phyloP scores from a whole-genome alignment of 306 rosid species.

The Spatholobus suberectus region DNA sequence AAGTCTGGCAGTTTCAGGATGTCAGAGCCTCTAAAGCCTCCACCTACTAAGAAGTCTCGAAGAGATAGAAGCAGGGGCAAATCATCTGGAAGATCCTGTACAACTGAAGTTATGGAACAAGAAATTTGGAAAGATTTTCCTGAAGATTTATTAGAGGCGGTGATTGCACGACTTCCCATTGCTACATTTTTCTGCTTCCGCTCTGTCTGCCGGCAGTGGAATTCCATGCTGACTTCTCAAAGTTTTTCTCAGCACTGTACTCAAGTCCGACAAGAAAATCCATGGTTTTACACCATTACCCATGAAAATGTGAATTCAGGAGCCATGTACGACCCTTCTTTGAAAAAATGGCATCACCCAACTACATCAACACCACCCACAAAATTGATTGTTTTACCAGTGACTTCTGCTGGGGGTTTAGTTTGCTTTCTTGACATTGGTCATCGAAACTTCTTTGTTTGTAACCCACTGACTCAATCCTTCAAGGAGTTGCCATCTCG shows the following conservation, averaged over 20 bases:
- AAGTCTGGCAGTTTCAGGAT: constrained; percentile 64
- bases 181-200: constrained; percentile 89
- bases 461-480: constrained; percentile 92
- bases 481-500: constrained; percentile 87
- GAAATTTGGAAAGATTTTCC: constrained; percentile 95
- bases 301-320: constrained; percentile 72
- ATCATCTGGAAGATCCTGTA: constrained; percentile 52
- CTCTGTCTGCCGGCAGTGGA: constrained; percentile 87
- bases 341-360: constrained; percentile 85
- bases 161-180: constrained; percentile 93
- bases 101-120: constrained; percentile 77
- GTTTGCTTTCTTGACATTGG: constrained; percentile 82
- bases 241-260: constrained; percentile 82
- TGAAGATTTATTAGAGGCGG: constrained; percentile 90
- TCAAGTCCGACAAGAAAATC: constrained; percentile 64
- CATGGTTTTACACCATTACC: constrained; percentile 90
- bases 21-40: constrained; percentile 71
- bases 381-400: constrained; percentile 66
- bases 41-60: constrained; percentile 73
- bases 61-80: constrained; percentile 75
- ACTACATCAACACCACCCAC: constrained; percentile 63
- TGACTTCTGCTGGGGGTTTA: constrained; percentile 95
- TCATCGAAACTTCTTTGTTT: constrained; percentile 79
- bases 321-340: constrained; percentile 80
- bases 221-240: constrained; percentile 79